phyloP scores from a whole-genome alignment of 257 asterid genomes.

The Nicotiana otophora region DNA sequence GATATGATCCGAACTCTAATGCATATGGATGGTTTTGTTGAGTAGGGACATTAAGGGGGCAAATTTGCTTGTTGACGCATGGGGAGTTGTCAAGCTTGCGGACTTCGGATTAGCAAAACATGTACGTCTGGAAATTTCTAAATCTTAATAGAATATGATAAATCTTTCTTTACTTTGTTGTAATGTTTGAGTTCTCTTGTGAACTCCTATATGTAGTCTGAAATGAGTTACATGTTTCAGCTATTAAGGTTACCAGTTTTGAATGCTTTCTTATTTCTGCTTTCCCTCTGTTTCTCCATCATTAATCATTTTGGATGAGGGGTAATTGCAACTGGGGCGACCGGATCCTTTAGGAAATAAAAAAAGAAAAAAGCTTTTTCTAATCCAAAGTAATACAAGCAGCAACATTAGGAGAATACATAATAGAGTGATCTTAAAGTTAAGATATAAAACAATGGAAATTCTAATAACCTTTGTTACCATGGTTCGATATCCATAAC shows the following conservation, averaged over 20 bases:
- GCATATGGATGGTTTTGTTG: slow-evolving; percentile 4
- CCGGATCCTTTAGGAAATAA: background rate
- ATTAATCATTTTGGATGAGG: background rate
- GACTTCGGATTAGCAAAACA: slow-evolving; percentile 96
- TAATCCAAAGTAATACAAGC: background rate
- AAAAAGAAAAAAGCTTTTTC: background rate
- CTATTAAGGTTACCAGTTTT: background rate
- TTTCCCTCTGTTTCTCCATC: background rate
- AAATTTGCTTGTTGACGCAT: slow-evolving; percentile 76
- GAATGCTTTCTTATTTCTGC: background rate
- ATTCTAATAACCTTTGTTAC: background rate
- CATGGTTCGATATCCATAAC: background rate
- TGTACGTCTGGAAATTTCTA: slow-evolving; percentile 36
- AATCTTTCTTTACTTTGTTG: background rate
- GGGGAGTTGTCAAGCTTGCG: slow-evolving; percentile 82
- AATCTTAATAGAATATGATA: background rate
- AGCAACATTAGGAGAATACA: background rate
- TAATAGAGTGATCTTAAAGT: background rate
- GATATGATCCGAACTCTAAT: background rate
- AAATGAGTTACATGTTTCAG: background rate
- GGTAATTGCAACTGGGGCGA: background rate
- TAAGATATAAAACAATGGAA: background rate
- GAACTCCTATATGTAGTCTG: background rate
- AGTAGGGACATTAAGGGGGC: slow-evolving; percentile 93
- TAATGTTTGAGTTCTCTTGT: background rate